phyloP scores from a whole-genome alignment of 176 grass and related monocot genomes.

The Aegilops longissima region DNA sequence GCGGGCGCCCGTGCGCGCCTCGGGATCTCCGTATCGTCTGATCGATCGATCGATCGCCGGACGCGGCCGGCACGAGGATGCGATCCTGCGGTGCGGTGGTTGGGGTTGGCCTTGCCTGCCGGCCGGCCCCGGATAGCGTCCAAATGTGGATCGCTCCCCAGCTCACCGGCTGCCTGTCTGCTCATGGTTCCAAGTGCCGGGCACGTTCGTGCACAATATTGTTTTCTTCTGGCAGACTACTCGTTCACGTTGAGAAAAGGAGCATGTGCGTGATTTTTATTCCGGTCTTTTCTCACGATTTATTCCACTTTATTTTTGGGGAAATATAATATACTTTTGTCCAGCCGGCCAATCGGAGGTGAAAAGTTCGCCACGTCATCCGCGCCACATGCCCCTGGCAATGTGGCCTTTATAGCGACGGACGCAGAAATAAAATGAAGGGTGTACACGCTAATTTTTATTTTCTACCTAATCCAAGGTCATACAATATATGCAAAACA shows the following conservation, averaged over 20 bases:
- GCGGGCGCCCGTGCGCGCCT: neutral
- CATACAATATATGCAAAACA: no score
- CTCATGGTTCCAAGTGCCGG: neutral
- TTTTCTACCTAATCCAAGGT: no score
- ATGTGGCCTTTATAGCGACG: no score
- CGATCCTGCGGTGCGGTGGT: neutral
- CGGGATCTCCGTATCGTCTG: neutral
- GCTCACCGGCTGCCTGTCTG: neutral
- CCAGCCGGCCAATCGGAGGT: no score
- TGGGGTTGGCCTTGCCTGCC: neutral
- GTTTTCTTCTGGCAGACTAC: neutral
- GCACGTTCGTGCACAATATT: slow-evolving; percentile 30
- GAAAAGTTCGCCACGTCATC: no score
- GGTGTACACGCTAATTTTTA: no score
- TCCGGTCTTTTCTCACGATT: no score
- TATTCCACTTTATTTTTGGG: no score
- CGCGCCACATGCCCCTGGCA: no score
- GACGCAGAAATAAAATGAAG: no score
- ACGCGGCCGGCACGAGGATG: slow-evolving; percentile 21
- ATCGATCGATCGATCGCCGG: slow-evolving; percentile 12
- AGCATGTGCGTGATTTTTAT: neutral
- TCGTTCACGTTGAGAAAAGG: neutral
- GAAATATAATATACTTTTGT: no score
- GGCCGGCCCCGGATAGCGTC: neutral
- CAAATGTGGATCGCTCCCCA: neutral